Evolutionary conservation across 148 eudicot species (phyloP).

Genomic region (Dysphania ambrosioides): DNA sequence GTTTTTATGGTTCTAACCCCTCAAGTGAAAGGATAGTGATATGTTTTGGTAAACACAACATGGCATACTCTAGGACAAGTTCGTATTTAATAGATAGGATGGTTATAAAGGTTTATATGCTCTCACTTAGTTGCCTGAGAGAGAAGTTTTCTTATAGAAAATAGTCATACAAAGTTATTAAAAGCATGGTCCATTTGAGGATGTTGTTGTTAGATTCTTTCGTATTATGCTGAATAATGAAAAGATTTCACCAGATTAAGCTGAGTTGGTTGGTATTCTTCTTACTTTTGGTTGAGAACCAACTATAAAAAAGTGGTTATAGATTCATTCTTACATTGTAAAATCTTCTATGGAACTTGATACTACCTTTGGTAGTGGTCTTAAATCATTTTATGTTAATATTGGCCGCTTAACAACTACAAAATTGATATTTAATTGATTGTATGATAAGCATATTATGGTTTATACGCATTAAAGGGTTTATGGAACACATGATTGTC

Average conservation of each 20-base stretch:
- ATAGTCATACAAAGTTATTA: conserved; percentile 28
- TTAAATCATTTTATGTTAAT: conserved; percentile 31
- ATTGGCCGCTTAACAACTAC: conserved; percentile 28
- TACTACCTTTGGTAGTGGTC: conserved; percentile 33
- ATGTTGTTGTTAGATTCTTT: conserved; percentile 29
- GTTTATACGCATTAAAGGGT: conserved; percentile 29
- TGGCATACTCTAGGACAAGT: too few relatives aligned
- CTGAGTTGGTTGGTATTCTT: conserved; percentile 36
- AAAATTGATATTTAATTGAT: conserved; percentile 17
- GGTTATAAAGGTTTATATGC: too few relatives aligned
- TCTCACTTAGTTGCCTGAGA: conserved; percentile 32
- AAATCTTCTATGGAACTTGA: conserved; percentile 27
- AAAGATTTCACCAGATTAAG: conserved; percentile 25
- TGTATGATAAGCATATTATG: conserved; percentile 25
- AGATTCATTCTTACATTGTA: conserved; percentile 32
- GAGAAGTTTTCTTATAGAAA: conserved; percentile 34
- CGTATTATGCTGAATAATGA: conserved; percentile 24
- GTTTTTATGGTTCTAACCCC: too few relatives aligned
- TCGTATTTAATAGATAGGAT: too few relatives aligned
- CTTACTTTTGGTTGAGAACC: conserved; percentile 39
- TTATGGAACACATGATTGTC: conserved; percentile 31
- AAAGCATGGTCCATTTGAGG: conserved; percentile 16
- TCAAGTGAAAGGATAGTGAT: too few relatives aligned
- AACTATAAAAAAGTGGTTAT: conserved; percentile 25
- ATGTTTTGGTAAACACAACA: too few relatives aligned